These are phyloP conservation scores for Trichophyton mentagrophytes DNA, from an alignment of 2,329 filamentous ascomycete genomes.

Conservation along the genomic window DNA sequence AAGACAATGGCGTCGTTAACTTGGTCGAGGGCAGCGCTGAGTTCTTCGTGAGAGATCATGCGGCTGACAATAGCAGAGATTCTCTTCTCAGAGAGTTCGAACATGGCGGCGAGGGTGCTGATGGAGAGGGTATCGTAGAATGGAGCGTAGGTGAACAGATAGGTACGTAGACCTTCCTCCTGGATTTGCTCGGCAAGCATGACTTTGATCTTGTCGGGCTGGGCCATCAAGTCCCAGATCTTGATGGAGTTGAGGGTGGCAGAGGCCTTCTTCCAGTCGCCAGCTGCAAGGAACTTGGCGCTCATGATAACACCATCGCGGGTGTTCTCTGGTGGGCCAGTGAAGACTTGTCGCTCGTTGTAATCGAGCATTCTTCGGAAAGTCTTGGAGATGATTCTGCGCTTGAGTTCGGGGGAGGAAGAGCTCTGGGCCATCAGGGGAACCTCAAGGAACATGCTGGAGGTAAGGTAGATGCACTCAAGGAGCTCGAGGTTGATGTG, in stretches of 20 bases:
- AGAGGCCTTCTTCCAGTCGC: conserved; percentile 96
- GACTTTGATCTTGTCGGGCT: conserved; percentile 81
- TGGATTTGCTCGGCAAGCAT: conserved; percentile 98
- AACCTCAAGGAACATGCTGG: conserved; percentile 98
- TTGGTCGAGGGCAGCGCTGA: conserved; percentile 90
- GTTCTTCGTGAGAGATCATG: conserved; percentile 99
- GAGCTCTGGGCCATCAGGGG: conserved; percentile 92
- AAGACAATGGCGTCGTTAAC: conserved; percentile 97
- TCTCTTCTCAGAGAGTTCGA: conserved; percentile 83
- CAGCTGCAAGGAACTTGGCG: conserved; percentile 87
- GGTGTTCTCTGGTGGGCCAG: conserved; percentile 94
- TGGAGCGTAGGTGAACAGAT: conserved; percentile 97
- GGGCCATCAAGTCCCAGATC: conserved; percentile 97
- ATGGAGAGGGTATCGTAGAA: conserved; percentile 96
- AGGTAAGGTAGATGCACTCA: conserved; percentile 96
- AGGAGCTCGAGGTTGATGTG: conserved; percentile 98
- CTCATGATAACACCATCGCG: conserved; percentile 99
- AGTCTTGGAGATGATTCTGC: conserved; percentile 97
- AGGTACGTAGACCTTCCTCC: conserved; percentile 93
- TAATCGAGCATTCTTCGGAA: conserved; percentile 99
- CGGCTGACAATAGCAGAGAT: conserved; percentile 92
- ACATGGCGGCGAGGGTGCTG: conserved; percentile 78
- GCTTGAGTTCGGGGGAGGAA: conserved; percentile 91
- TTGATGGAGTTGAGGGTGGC: conserved; percentile 95
- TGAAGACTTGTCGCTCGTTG: conserved; percentile 98